Percentiles rank a stretch among this genome's conserved stretches.
These are phyloP conservation scores for Linum lewisii DNA, from an alignment of 345 rosid species.

Conservation along the genomic window DNA sequence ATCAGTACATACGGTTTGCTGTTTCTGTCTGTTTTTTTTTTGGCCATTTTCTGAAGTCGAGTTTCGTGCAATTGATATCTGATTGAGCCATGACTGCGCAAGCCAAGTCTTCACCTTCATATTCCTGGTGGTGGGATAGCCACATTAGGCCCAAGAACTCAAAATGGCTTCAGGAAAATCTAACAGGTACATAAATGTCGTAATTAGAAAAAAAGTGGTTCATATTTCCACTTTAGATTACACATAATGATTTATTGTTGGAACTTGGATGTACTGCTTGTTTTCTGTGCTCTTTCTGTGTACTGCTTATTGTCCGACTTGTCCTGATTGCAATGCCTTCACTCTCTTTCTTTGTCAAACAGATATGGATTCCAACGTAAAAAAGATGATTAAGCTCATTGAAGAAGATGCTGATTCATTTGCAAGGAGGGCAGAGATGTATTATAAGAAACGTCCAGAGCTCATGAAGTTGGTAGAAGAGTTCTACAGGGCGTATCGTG, in stretches of 20 bases:
- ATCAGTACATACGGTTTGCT: neutral
- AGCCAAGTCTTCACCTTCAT: constrained; percentile 50
- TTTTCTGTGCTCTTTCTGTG: too few species aligned
- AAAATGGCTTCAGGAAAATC: constrained; percentile 95
- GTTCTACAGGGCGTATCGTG: constrained; percentile 94
- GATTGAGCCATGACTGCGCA: constrained; percentile 40
- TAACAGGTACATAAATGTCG: constrained; percentile 47
- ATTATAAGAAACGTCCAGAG: constrained; percentile 94
- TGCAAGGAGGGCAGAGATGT: constrained; percentile 99
- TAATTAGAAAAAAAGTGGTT: neutral
- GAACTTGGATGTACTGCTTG: too few species aligned
- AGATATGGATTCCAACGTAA: constrained; percentile 96
- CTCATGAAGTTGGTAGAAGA: constrained; percentile 97
- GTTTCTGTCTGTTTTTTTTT: neutral
- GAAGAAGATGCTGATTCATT: constrained; percentile 99
- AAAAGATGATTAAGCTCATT: constrained; percentile 90
- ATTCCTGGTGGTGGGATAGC: constrained; percentile 99
- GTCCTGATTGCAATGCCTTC: neutral
- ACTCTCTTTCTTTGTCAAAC: constrained; percentile 17
- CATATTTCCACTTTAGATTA: neutral
- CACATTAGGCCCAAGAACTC: constrained; percentile 91
- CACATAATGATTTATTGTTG: too few species aligned
- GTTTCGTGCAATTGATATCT: neutral
- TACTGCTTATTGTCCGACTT: neutral
- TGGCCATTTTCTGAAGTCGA: neutral